Conservation (phyloP, 257 asterid genomes). For the Lycium ferocissimum region DNA sequence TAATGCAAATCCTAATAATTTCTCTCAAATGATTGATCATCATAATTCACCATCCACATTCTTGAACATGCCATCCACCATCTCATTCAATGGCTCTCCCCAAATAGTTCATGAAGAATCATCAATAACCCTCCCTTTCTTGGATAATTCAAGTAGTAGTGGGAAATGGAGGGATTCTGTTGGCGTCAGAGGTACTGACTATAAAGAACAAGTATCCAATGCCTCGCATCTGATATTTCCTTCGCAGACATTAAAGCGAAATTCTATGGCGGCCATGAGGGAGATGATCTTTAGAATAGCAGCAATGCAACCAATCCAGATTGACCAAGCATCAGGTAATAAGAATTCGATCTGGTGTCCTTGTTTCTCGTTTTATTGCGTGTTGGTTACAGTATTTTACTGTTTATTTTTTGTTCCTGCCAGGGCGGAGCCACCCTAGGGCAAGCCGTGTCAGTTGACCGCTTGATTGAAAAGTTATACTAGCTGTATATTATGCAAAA, state of each 20-base stretch:
- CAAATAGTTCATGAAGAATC: constrained; percentile 12
- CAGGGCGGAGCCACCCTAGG: not conserved
- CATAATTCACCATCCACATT: constrained; percentile 29
- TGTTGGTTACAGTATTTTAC: too few species aligned
- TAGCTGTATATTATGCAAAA: too few species aligned
- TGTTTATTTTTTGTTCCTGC: too few species aligned
- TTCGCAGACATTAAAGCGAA: not conserved
- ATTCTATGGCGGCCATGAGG: constrained; percentile 76
- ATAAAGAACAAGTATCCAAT: not conserved
- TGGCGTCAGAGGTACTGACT: not conserved
- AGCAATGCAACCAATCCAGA: constrained; percentile 93
- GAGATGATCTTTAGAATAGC: constrained; percentile 92
- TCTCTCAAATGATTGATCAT: not conserved
- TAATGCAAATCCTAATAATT: not conserved
- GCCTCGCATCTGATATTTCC: not conserved
- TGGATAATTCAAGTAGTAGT: not conserved
- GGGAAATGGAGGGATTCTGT: not conserved
- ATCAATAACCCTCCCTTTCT: not conserved
- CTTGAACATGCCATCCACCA: constrained; percentile 40
- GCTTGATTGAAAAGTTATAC: too few species aligned
- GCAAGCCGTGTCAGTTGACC: too few species aligned
- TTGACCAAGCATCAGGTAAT: constrained; percentile 71
- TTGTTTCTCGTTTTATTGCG: not conserved
- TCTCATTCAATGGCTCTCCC: constrained; percentile 40
- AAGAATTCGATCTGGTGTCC: not conserved